phyloP scores from a whole-genome alignment of 2,329 filamentous ascomycete genomes.

The Alternaria atra region DNA sequence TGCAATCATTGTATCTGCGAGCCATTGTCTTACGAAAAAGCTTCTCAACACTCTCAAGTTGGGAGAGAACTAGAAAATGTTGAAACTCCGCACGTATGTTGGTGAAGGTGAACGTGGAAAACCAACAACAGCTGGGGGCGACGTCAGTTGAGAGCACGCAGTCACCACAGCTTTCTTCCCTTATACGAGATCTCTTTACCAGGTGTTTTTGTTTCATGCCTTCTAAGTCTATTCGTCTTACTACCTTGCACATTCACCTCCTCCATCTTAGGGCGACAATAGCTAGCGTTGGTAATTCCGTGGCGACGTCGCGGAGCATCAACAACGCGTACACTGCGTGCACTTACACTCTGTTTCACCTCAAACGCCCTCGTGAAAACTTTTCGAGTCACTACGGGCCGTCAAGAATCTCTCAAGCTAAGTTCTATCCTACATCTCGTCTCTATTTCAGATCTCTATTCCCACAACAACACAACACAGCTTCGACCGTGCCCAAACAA shows the following conservation, averaged over 20 bases:
- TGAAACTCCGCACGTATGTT: neutral
- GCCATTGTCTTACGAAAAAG: no score
- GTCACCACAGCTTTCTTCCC: neutral
- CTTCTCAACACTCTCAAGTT: neutral
- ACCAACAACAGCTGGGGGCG: neutral
- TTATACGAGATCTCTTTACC: neutral
- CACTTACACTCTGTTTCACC: neutral
- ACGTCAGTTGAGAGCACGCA: neutral
- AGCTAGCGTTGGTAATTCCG: neutral
- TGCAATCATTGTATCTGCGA: neutral
- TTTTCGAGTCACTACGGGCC: neutral
- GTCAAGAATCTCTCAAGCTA: neutral
- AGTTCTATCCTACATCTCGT: neutral
- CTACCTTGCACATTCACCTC: neutral
- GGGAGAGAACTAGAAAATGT: neutral
- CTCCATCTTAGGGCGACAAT: neutral
- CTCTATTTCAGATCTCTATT: neutral
- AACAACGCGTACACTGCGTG: neutral
- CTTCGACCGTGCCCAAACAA: neutral
- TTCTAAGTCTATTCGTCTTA: neutral
- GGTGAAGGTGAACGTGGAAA: neutral
- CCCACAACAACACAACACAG: neutral
- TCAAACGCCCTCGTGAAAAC: neutral
- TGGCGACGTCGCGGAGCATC: neutral
- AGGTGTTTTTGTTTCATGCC: no score